Conservation (phyloP, 192 early-diverging fungal genomes). For the Spizellomyces punctatus region DNA sequence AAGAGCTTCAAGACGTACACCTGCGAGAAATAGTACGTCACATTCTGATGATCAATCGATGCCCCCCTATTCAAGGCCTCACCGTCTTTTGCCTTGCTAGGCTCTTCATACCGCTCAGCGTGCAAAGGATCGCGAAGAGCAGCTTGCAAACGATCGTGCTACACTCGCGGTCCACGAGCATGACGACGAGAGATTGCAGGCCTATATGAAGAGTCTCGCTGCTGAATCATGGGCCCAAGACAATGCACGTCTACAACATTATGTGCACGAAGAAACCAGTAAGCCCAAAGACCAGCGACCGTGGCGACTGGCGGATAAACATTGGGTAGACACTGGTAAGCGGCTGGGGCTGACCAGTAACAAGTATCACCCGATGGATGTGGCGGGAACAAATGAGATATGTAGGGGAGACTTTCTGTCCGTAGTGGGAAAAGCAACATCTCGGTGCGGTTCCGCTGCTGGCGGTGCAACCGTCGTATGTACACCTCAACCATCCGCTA, state of each 20-base stretch:
- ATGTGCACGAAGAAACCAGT: constrained; percentile 21
- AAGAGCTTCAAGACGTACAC: constrained; percentile 28
- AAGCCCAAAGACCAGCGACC: neutral
- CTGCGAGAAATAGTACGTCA: constrained; percentile 21
- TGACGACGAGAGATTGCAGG: constrained; percentile 13
- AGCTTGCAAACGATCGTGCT: neutral
- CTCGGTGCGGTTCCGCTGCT: too few relatives aligned
- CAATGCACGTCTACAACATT: constrained; percentile 34
- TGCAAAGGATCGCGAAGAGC: neutral
- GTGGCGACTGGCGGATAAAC: neutral
- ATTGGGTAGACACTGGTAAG: constrained; percentile 23
- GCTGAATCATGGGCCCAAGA: constrained; percentile 36
- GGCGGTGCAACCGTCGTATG: too few relatives aligned
- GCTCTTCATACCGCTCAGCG: neutral
- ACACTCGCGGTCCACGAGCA: neutral
- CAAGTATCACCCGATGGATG: neutral
- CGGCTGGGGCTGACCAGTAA: constrained; percentile 10
- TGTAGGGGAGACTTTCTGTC: neutral
- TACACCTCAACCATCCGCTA: neutral
- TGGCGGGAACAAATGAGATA: neutral
- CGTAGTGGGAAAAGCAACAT: neutral
- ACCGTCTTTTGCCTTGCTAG: neutral
- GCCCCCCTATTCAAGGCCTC: neutral
- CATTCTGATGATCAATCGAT: neutral
- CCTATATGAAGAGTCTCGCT: constrained; percentile 32